Base-by-base conservation (phyloP, 257 asterid species). In the Penstemon barbatus region DNA sequence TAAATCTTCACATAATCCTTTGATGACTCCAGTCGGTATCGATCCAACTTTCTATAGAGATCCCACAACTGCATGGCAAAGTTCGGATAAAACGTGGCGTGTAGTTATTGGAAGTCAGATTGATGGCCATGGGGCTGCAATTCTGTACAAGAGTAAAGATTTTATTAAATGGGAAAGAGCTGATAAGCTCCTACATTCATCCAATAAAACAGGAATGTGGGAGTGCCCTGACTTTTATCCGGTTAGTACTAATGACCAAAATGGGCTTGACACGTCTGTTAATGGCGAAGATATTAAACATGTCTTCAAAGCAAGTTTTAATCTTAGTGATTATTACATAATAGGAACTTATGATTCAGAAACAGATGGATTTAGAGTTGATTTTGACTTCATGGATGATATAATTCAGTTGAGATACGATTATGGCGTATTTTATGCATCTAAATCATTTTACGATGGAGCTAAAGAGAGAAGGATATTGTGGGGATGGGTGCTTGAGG, bases 211-310 rank as follows among this genome's bases (percentile, higher is more conserved):
- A 0, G 78, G 71, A 4, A 82, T 82, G 82, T 82, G 80, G 84
- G 87, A 82, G 72, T 82, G 84, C 18, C 84, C 82, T 0, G 87
- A 82, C 50, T 79, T 82, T 51, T 82, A 53, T 57, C 79, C 80
- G 4, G 84, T 79, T 18, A 12, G 57, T 6, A 60, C 8, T 3
- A 0, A 4, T 7, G 67, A 62, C 11, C 8, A 53, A 4, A 53
- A 66, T 12, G 86, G 82, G 36, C 65, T 73, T 8, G 82, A 79
- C 43, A 63, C 84, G 0, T 82, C 86, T 3, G 77, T n/a, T n/a
- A 66, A 63, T 13, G 78, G 80, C 8, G 44, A 0, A 11, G 71
- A 15, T 33, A 41, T 61, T 39, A 76, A 52, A 37, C 80, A 82
- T 7, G 80, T 82, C 8, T 40, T 82, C 57, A 82, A 82, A 71